Evolutionary conservation across 192 early-diverging fungal species (phyloP).

Genomic region (Coemansia sp.): DNA sequence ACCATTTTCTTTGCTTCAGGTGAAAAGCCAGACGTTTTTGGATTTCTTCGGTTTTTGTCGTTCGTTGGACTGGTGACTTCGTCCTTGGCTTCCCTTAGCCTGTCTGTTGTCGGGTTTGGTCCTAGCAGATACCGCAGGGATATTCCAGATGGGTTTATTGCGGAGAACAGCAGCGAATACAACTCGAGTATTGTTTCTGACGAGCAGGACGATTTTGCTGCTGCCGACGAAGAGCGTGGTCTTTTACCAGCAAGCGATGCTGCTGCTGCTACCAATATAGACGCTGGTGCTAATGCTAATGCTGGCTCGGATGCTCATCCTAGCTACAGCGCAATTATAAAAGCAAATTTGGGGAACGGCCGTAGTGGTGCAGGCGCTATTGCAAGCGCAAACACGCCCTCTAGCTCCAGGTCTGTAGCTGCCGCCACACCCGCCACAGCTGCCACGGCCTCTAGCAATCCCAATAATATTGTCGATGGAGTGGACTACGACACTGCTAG

Average conservation of each 20-base stretch:
- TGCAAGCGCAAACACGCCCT: neutral
- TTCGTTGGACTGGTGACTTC: constrained; percentile 37
- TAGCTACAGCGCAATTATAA: constrained; percentile 16
- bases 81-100: constrained; percentile 19
- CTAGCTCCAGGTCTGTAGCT: neutral
- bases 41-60: constrained; percentile 47
- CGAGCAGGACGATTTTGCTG: neutral
- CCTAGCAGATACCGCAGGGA: constrained; percentile 35
- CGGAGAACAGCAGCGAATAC: constrained; percentile 10
- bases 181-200: constrained; percentile 15
- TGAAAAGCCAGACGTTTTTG: constrained; percentile 44
- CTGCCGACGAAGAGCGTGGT: constrained; percentile 28
- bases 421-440: constrained; percentile 6
- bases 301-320: neutral
- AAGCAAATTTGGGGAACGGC: neutral
- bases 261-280: neutral
- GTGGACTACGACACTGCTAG: constrained; percentile 54
- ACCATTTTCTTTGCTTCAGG: constrained; percentile 51
- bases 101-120: constrained; percentile 49
- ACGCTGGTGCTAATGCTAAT: neutral
- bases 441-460: neutral
- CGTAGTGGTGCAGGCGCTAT: neutral
- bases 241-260: constrained; percentile 9
- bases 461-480: constrained; percentile 16
- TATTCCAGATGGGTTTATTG: constrained; percentile 48